Evolutionary conservation across 352 stramenopile genomes (phyloP).

Genomic region (Globisporangium nodosum): DNA sequence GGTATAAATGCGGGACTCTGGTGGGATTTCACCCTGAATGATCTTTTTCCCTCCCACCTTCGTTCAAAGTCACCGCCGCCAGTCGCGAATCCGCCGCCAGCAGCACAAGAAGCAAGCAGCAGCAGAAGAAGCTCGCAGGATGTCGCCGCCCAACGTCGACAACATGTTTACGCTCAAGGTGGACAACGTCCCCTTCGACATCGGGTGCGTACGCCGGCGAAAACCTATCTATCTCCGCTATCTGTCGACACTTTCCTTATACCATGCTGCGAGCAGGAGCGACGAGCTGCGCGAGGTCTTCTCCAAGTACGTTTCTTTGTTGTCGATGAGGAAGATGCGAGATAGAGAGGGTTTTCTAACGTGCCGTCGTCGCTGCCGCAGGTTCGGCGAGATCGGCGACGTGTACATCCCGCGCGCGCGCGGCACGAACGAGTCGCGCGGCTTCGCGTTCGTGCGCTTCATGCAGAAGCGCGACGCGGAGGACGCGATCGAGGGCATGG

Average conservation of each 20-base stretch:
- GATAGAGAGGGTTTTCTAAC: no score
- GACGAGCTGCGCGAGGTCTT: constrained; percentile 64
- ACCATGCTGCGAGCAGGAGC: constrained; percentile 13
- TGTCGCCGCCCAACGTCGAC: constrained; percentile 75
- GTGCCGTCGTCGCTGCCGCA: background rate
- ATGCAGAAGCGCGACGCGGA: constrained; percentile 85
- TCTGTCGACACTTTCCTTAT: background rate
- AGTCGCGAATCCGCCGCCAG: no score
- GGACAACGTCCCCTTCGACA: constrained; percentile 83
- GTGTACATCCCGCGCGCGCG: constrained; percentile 79
- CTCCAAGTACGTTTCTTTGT: constrained; percentile 43
- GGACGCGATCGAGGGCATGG: constrained; percentile 76
- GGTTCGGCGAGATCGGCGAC: constrained; percentile 70
- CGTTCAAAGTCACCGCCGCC: no score
- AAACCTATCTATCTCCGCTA: background rate
- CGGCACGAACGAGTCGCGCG: constrained; percentile 68
- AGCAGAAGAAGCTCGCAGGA: constrained; percentile 5
- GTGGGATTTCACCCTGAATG: no score
- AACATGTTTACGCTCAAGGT: constrained; percentile 86
- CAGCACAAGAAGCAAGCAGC: no score
- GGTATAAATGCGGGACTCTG: no score
- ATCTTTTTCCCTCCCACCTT: no score
- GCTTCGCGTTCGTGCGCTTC: constrained; percentile 88
- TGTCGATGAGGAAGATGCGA: no score
- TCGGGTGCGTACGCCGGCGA: constrained; percentile 32